phyloP scores from a whole-genome alignment of 768 basidiomycete species.

The Tulasnella calospora region DNA sequence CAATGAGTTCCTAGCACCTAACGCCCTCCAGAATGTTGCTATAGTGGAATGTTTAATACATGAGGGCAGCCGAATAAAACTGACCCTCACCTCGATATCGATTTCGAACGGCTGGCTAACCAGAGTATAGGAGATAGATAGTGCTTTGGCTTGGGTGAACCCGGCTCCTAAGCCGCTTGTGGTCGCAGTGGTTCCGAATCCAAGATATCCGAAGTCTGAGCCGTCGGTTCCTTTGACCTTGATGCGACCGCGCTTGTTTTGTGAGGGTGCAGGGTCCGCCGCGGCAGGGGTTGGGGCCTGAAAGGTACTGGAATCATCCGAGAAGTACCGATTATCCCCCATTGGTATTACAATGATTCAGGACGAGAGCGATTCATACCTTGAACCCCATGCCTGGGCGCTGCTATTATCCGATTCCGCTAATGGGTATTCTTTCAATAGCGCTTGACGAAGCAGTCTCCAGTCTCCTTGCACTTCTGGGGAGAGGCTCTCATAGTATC shows the following conservation, averaged over 20 bases:
- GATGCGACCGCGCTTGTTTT: background rate
- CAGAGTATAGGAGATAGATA: background rate
- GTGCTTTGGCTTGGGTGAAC: background rate
- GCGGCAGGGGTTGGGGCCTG: background rate
- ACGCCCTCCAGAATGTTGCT: background rate
- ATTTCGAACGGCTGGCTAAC: background rate
- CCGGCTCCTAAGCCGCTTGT: background rate
- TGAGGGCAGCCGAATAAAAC: background rate
- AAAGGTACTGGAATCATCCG: background rate
- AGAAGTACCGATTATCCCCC: background rate
- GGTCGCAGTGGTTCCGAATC: background rate
- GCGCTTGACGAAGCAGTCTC: background rate
- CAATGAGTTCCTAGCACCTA: background rate
- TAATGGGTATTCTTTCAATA: background rate
- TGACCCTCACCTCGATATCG: background rate
- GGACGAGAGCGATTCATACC: background rate
- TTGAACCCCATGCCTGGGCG: background rate
- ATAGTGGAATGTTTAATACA: background rate
- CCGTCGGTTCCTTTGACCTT: background rate
- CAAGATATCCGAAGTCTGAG: background rate
- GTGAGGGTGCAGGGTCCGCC: background rate
- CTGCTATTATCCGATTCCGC: background rate
- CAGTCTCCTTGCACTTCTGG: conserved; percentile 2
- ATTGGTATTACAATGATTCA: background rate
- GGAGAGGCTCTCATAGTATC: background rate